A percentile compares a stretch with the other conserved stretches of the same genome.
These are phyloP conservation scores for Arctostaphylos glauca DNA, from an alignment of 148 eudicot species.

Conservation along the genomic window DNA sequence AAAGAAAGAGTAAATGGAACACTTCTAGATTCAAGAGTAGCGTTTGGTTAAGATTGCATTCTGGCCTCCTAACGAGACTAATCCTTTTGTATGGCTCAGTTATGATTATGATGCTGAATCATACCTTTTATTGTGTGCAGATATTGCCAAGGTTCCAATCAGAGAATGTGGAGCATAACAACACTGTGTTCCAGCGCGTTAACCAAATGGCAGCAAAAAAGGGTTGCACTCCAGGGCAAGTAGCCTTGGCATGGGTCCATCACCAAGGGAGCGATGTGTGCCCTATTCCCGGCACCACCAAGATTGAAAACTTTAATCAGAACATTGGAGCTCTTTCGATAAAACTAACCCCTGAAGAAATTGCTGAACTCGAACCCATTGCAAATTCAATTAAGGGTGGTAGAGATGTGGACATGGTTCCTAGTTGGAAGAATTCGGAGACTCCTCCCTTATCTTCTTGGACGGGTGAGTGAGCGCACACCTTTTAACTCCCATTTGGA, in stretches of 20 bases:
- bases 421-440: neutral
- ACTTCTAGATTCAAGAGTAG: no score
- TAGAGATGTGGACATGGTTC: neutral
- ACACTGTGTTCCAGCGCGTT: slow-evolving; percentile 9
- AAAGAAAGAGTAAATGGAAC: no score
- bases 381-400: neutral
- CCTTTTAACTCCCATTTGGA: neutral
- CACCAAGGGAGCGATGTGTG: neutral
- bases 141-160: neutral
- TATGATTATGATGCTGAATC: neutral
- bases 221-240: slow-evolving; percentile 19
- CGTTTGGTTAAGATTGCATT: no score
- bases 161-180: slow-evolving; percentile 17
- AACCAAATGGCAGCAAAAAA: slow-evolving; percentile 18
- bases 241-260: slow-evolving; percentile 23
- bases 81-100: neutral
- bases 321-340: slow-evolving; percentile 18
- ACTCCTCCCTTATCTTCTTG: neutral
- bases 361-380: neutral
- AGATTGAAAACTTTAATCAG: slow-evolving; percentile 16
- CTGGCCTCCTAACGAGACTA: neutral
- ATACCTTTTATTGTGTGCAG: neutral
- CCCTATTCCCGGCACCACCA: slow-evolving; percentile 6
- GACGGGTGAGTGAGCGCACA: neutral
- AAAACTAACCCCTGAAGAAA: slow-evolving; percentile 10